phyloP scores from a whole-genome alignment of 768 basidiomycete species.

The Agaricus subrufescens region DNA sequence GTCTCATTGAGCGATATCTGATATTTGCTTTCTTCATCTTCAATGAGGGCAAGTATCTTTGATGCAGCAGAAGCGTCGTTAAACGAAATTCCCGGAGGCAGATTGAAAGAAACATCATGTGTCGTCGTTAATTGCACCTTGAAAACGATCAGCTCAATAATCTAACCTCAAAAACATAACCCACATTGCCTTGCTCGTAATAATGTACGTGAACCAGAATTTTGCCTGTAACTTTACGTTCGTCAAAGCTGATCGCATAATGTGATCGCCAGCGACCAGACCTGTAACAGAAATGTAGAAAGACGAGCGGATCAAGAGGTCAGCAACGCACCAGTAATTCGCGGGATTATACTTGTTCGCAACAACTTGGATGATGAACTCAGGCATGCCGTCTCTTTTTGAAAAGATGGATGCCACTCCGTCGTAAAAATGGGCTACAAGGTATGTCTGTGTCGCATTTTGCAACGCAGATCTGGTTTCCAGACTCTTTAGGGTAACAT shows the following conservation, averaged over 20 bases:
- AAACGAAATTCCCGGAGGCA: slow-evolving; percentile 54
- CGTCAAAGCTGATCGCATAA: slow-evolving; percentile 68
- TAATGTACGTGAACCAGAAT: slow-evolving; percentile 90
- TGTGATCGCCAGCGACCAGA: slow-evolving; percentile 93
- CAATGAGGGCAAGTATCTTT: slow-evolving; percentile 77
- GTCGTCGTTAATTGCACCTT: slow-evolving; percentile 89
- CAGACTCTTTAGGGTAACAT: neutral
- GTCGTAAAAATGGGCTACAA: slow-evolving; percentile 77
- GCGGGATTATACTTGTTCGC: slow-evolving; percentile 93
- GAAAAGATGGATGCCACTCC: slow-evolving; percentile 76
- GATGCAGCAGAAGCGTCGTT: slow-evolving; percentile 50
- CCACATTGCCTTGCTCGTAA: slow-evolving; percentile 94
- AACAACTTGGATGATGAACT: slow-evolving; percentile 78
- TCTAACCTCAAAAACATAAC: slow-evolving; percentile 14
- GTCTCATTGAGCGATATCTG: slow-evolving; percentile 76
- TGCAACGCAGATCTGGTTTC: slow-evolving; percentile 65
- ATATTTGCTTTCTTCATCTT: slow-evolving; percentile 74
- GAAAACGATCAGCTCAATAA: neutral
- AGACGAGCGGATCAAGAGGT: too few species aligned
- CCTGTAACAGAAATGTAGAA: slow-evolving; percentile 38
- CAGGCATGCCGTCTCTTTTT: slow-evolving; percentile 33
- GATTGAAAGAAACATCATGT: slow-evolving; percentile 59
- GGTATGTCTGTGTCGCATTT: slow-evolving; percentile 58
- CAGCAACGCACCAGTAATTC: slow-evolving; percentile 76
- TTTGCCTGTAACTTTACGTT: slow-evolving; percentile 60